Evolutionary conservation across 805 yeast species (phyloP), one percentile per base, ranked within the genome.

Genomic region (Wickerhamiella azyma): DNA sequence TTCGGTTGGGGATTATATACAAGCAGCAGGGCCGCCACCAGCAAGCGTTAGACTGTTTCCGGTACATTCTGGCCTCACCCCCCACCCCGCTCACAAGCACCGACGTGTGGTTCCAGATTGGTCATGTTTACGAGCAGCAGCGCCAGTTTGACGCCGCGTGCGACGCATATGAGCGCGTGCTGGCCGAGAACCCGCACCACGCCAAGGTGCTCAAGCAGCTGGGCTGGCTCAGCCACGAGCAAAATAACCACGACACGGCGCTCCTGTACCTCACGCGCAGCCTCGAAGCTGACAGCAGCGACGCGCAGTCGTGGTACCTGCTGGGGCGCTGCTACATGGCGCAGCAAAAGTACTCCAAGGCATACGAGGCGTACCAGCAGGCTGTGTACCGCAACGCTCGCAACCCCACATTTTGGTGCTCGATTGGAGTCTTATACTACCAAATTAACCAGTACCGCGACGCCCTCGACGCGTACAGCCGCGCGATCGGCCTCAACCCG

Each of bases 41-140:
- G 44, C 83, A 81, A 58, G 94, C 96, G 1, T 70, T 92, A 49
- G 96, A 92, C 62, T 92, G 97, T 62, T 92, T 92, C 71, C 81
- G 85, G 59, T 92, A 89, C 62, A 92, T 92, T 52, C 66, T 92
- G 53, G 71, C 79, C 48, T 81, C 80, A 64, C 97, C 98, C 0
- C 98, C 98, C 1, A 81, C 85, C 45, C 98, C 98, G 1, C 69
- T 92, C 52, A 88, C 96, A 40, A 95, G 85, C 61, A 85, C 94
- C 43, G 98, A 92, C 61, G 94, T 92, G 46, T 92, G 97, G 97
- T 92, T 92, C 68, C 98, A 92, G 66, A 83, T 92, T 52, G 98
- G 98, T 36, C 82, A 86, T 28, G 97, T 92, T 1, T 72, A 92
- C 56, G 98, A 92, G 63, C 94, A 83, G 60, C 89, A 84, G 66